Evolutionary conservation across 2,329 filamentous ascomycete species (phyloP).

Genomic region (Cladosporium sp.): DNA sequence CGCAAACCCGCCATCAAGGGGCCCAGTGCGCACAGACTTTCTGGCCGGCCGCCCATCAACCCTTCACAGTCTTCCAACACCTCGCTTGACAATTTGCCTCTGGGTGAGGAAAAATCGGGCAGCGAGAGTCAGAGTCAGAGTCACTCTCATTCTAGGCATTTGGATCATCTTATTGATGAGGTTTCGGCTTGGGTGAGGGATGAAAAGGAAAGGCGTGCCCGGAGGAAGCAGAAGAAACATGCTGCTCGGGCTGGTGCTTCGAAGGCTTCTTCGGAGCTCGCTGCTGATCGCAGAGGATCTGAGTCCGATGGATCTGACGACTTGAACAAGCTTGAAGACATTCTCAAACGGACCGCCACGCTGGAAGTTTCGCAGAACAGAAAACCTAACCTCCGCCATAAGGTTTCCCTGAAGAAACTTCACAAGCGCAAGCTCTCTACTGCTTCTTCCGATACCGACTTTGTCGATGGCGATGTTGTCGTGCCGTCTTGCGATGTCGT

Average conservation of each 20-base stretch:
- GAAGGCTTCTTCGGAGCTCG: constrained; percentile 2
- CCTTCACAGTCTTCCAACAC: constrained; percentile 11
- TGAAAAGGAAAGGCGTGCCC: constrained; percentile 64
- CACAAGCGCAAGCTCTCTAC: constrained; percentile 41
- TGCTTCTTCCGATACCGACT: constrained; percentile 79
- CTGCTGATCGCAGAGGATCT: constrained; percentile 11
- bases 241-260: constrained; percentile 17
- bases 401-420: constrained; percentile 22
- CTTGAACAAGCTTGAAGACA: constrained; percentile 74
- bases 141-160: constrained; percentile 6
- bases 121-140: background rate
- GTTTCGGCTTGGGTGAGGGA: constrained; percentile 78
- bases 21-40: constrained; percentile 35
- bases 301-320: constrained; percentile 63
- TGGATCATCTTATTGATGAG: constrained; percentile 57
- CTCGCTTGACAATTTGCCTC: constrained; percentile 2
- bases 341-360: constrained; percentile 59
- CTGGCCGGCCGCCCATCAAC: constrained; percentile 35
- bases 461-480: constrained; percentile 71
- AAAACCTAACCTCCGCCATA: constrained; percentile 24
- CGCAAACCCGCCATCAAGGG: constrained; percentile 35
- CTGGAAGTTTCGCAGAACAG: constrained; percentile 18
- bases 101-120: constrained; percentile 2
- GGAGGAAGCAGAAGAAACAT: constrained; percentile 41
- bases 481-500: constrained; percentile 80